Evolutionary conservation across 768 basidiomycete species (phyloP), one percentile per base, ranked within the genome.

Genomic region (Cyclocybe cylindracea): DNA sequence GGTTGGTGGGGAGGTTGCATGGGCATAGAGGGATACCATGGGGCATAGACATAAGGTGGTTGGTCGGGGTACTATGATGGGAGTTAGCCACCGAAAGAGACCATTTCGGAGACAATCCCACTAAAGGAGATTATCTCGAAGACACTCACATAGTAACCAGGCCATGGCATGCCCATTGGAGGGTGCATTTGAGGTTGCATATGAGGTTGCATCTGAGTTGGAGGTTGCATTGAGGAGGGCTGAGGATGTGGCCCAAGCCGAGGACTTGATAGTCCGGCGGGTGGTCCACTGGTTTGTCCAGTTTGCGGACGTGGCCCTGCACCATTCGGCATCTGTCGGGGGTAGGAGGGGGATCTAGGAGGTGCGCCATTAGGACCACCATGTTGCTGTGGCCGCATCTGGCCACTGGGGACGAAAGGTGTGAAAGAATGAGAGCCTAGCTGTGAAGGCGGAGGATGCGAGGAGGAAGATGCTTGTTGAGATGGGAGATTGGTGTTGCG

Each of bases 291-390:
- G 66, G 78, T 82, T 48, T 83, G 80, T 39, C 82, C 83, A 59
- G 77, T 78, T 55, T 78, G 76, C 18, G 84, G 77, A 44, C 85
- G 78, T 46, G 80, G 73, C 32, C 75, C 77, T 61, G 63, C 71
- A 39, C 87, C 86, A 61, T 89, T 90, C 4, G 80, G 72, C 68
- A 85, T 76, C 43, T 78, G 74, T 31, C 88, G 82, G 34, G 77
- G 58, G 66, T 83, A 88, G 32, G 78, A 78, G 39, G 87, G 87
- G 19, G 89, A 89, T 44, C 86, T 78, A 38, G 88, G 85, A 44
- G 65, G 80, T 19, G 75, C 77, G 49, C 74, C 74, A 66, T 74
- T 71, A 45, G 78, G 75, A 39, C 73, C 74, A 50, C 70, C 62
- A 59, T 76, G 70, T 71, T 75, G 76, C 53, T 66, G 73, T 45